Percentiles rank a stretch among this genome's conserved stretches.
phyloP scores from a whole-genome alignment of 1,139 yeast genomes.

The Diutina pseudorugosa region DNA sequence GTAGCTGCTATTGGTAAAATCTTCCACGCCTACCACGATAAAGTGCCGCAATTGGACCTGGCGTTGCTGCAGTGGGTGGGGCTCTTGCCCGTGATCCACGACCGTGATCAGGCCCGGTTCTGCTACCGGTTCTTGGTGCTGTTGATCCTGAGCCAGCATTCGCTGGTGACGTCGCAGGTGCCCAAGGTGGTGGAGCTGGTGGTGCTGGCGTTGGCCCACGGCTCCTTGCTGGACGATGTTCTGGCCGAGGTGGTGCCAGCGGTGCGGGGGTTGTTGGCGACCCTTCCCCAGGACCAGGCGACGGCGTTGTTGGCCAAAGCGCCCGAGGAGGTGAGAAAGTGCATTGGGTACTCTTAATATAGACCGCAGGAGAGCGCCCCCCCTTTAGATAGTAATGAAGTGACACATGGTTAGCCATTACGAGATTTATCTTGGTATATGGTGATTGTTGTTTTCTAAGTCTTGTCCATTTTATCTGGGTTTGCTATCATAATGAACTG shows the following conservation, averaged over 20 bases:
- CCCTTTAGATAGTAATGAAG: too few relatives aligned
- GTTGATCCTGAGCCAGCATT: conserved; percentile 59
- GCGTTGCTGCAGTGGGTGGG: conserved; percentile 68
- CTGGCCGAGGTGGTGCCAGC: conserved; percentile 55
- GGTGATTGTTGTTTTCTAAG: too few relatives aligned
- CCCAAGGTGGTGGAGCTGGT: conserved; percentile 65
- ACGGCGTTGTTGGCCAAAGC: conserved; percentile 38
- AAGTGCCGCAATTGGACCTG: conserved; percentile 50
- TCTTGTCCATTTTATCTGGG: too few relatives aligned
- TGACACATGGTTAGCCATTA: too few relatives aligned
- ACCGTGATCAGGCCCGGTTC: conserved; percentile 84
- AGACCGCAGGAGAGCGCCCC: too few relatives aligned
- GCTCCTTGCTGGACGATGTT: conserved; percentile 55
- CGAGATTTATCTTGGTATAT: too few relatives aligned
- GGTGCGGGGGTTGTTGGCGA: conserved; percentile 37
- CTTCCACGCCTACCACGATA: conserved; percentile 41
- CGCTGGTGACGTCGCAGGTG: conserved; percentile 42
- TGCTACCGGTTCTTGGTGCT: conserved; percentile 69
- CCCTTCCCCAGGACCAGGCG: conserved; percentile 52
- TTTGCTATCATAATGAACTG: too few relatives aligned
- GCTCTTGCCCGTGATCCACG: conserved; percentile 71
- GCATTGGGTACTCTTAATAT: background rate
- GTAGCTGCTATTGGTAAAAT: conserved; percentile 78
- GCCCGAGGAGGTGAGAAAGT: conserved; percentile 3
- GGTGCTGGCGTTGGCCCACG: conserved; percentile 63